Evolutionary conservation across 768 basidiomycete genomes (phyloP), one percentile per base, ranked within the genome.

Genomic region (Phanerochaete sordida): DNA sequence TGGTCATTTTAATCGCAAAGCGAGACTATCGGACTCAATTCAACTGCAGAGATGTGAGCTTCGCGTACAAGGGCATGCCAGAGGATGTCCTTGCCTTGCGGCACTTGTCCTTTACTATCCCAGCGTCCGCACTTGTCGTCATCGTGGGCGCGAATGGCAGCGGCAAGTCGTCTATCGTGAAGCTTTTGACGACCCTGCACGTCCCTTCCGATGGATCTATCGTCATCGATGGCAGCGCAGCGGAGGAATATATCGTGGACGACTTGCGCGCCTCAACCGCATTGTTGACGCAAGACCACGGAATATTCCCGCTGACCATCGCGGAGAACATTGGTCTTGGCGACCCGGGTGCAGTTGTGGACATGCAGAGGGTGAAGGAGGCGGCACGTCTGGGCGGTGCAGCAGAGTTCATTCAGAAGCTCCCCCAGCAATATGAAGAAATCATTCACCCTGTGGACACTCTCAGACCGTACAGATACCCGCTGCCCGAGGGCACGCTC

Each of bases 231-330:
- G 84, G 78, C 21, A 65, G 75, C 57, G 89, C 63, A 87, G 91
- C 62, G 78, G 77, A 39, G 79, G 78, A 0, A 71, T 88, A 19
- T 81, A 79, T 54, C 78, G n/a, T 92, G 4, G 77, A 74, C 4
- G 85, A 91, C 68, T 73, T 91, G 19, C 76, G 89, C n/a, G 80
- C 81, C n/a, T 79, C 84, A 1, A 83, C 83, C 24, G 84, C 86
- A 1, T 86, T 86, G 24, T 79, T 93, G 24, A 91, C 91, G 72
- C 90, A 93, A 68, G 91, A 93, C 69, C 91, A 89, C 65, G 89
- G 87, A 0, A 78, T 85, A 64, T 91, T 92, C 68, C 90, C 90
- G 0, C 75, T 93, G 45, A 87, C 90, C 24, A 84, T 93, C 49
- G 80, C 76, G 65, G 90, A 92, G 58, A 93, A 92, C 68, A 91